Conservation (phyloP, 1,284 basidiomycete species). For the Anthracocystis walkeri region DNA sequence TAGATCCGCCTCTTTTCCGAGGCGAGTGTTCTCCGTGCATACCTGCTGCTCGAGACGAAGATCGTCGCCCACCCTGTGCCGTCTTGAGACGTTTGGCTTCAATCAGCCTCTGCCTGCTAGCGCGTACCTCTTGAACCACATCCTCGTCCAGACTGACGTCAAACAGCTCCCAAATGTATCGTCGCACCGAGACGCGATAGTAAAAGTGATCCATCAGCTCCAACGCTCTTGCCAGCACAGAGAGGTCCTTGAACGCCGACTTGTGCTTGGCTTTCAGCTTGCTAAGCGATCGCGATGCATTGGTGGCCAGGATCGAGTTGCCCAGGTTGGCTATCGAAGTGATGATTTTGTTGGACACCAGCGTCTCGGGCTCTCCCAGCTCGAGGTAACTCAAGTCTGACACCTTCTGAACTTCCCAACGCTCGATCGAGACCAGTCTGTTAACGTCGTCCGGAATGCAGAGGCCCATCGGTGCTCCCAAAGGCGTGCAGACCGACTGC, state of each 20-base stretch:
- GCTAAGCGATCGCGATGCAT: constrained; percentile 56
- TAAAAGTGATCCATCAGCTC: constrained; percentile 73
- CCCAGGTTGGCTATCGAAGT: constrained; percentile 91
- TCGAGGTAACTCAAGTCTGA: constrained; percentile 37
- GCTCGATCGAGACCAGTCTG: constrained; percentile 84
- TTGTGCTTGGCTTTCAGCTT: constrained; percentile 73
- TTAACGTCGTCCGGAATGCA: constrained; percentile 87
- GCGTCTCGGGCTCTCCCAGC: constrained; percentile 72
- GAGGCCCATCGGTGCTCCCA: constrained; percentile 88
- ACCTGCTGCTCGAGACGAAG: neutral
- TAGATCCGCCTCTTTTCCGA: constrained; percentile 18
- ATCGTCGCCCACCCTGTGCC: constrained; percentile 3
- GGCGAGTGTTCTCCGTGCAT: neutral
- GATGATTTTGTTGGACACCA: constrained; percentile 84
- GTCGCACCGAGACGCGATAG: constrained; percentile 81
- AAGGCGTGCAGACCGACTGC: constrained; percentile 80
- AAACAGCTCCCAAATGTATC: constrained; percentile 93
- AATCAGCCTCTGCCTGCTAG: constrained; percentile 33
- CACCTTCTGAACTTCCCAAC: constrained; percentile 74
- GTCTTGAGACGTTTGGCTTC: constrained; percentile 25
- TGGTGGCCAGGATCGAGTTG: constrained; percentile 88
- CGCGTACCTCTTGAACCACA: constrained; percentile 26
- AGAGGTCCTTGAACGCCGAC: constrained; percentile 45
- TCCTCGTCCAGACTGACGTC: constrained; percentile 71
- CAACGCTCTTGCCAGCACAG: constrained; percentile 58